phyloP scores from a whole-genome alignment of 2,329 filamentous ascomycete species.

The Fusarium aywerte region DNA sequence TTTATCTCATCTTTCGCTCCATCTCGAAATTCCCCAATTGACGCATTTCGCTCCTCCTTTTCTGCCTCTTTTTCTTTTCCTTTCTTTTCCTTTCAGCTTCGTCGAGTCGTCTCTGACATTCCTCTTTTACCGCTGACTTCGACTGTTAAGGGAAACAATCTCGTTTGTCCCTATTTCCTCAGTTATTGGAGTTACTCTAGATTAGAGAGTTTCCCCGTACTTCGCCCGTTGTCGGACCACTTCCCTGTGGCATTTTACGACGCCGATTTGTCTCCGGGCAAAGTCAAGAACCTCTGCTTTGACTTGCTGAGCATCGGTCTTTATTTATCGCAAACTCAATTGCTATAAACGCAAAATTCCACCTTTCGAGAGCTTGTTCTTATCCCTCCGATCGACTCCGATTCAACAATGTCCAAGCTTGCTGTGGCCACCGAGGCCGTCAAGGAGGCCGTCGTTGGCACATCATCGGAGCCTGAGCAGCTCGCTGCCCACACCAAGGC shows the following conservation, averaged over 20 bases:
- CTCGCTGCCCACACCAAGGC: conserved; percentile 79
- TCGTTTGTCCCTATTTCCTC: conserved; percentile 18
- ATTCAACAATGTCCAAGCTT: conserved; percentile 53
- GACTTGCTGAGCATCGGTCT: conserved; percentile 25
- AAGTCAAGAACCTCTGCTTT: conserved; percentile 9
- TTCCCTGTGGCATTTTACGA: conserved; percentile 23
- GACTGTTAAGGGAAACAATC: conserved; percentile 26
- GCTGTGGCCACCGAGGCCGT: conserved; percentile 73
- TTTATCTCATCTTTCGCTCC: conserved; percentile 47
- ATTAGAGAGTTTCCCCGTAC: conserved; percentile 22
- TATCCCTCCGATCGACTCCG: conserved; percentile 35
- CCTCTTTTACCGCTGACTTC: conserved; percentile 25
- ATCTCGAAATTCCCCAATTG: conserved; percentile 45
- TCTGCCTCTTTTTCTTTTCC: conserved; percentile 21
- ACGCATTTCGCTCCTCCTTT: conserved; percentile 42
- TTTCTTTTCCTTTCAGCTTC: conserved; percentile 21
- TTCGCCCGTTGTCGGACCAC: conserved; percentile 38
- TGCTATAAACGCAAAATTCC: conserved; percentile 25
- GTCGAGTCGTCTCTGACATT: conserved; percentile 27
- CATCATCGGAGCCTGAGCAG: conserved; percentile 64
- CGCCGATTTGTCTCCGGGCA: conserved; percentile 10
- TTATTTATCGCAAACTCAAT: conserved; percentile 30
- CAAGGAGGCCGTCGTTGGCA: conserved; percentile 82
- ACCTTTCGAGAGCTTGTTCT: conserved; percentile 21
- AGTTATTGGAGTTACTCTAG: conserved; percentile 21